Evolutionary conservation across 768 basidiomycete genomes (phyloP), one percentile per base, ranked within the genome.

Genomic region (Phlebiopsis gigantea): DNA sequence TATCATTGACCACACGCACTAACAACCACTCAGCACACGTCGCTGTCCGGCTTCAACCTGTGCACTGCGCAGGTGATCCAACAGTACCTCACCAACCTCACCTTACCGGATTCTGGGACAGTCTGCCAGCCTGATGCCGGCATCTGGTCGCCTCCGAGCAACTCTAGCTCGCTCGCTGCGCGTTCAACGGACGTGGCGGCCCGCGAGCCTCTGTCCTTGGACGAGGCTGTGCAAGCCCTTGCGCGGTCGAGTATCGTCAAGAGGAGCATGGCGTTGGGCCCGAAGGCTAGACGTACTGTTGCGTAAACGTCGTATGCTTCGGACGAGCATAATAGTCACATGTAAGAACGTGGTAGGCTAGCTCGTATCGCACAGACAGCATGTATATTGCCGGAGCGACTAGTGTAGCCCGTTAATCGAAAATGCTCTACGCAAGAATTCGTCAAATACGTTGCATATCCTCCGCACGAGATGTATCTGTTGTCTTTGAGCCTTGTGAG

Each of bases 51-150:
- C 6, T 53, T 58, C 2, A 63, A 61, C 6, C 51, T 57, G 1
- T 65, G 60, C 50, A 66, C 67, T 10, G 56, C 55, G 2, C 62
- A 59, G 30, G 50, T 53, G 26, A 61, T 68, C 52, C 62, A 62
- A 4, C 53, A 49, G 8, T 68, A 68, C 58, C 66, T 68, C 61
- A 51, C 56, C 9, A 56, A 68, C 8, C 66, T 66, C 21, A 59
- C 46, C 6, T 47, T 68, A 9, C 67, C 67, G 4, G 46, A 53
- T 22, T 24, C 53, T 1, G 66, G 62, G 14, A 65, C 67, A 17
- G 59, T 66, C 10, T 68, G 67, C 55, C 57, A 62, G 15, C 55
- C 61, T 17, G 58, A 63, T 21, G 43, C 41, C 9, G 31, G 19
- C 22, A 54, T 54, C 21, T 54, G 41, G 21, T 5, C 15, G 2